These are phyloP conservation scores for Fusarium albidum DNA, from an alignment of 2,329 filamentous ascomycete genomes.

Conservation along the genomic window DNA sequence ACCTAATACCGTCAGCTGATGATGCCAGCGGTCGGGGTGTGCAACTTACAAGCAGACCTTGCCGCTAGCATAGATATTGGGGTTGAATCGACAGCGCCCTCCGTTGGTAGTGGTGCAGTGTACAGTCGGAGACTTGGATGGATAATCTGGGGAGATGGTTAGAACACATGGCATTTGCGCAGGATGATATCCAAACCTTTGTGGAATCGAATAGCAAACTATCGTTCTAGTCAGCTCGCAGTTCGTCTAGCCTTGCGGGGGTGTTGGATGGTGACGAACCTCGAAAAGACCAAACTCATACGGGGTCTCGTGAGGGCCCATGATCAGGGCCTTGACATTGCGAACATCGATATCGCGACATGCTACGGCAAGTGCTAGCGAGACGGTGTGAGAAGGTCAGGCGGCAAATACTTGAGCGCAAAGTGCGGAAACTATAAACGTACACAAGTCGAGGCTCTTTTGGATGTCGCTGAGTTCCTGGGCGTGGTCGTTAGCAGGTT, in stretches of 20 bases:
- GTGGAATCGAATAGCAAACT: conserved; percentile 82
- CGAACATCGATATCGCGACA: conserved; percentile 90
- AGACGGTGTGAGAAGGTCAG: conserved; percentile 12
- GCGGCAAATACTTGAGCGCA: not conserved
- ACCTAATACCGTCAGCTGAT: conserved; percentile 60
- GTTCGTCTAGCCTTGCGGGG: not conserved
- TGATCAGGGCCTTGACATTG: conserved; percentile 84
- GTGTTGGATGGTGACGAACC: conserved; percentile 57
- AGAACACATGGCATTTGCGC: conserved; percentile 19
- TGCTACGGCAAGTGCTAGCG: conserved; percentile 80
- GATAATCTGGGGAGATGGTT: conserved; percentile 75
- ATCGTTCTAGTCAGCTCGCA: conserved; percentile 1
- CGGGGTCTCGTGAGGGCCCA: conserved; percentile 91
- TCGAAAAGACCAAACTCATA: conserved; percentile 99
- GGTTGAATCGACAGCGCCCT: conserved; percentile 92
- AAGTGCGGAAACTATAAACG: conserved; percentile 41
- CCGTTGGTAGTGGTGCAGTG: conserved; percentile 84
- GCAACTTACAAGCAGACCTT: conserved; percentile 88
- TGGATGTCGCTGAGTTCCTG: conserved; percentile 89
- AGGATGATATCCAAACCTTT: conserved; percentile 61
- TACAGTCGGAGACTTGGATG: conserved; percentile 69
- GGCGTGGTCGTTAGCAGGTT: conserved; percentile 24
- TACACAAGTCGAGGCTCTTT: conserved; percentile 84
- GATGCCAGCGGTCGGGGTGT: not conserved
- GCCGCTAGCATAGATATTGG: conserved; percentile 91